Conservation (phyloP, 345 rosid species). For the Corymbia maculata region DNA sequence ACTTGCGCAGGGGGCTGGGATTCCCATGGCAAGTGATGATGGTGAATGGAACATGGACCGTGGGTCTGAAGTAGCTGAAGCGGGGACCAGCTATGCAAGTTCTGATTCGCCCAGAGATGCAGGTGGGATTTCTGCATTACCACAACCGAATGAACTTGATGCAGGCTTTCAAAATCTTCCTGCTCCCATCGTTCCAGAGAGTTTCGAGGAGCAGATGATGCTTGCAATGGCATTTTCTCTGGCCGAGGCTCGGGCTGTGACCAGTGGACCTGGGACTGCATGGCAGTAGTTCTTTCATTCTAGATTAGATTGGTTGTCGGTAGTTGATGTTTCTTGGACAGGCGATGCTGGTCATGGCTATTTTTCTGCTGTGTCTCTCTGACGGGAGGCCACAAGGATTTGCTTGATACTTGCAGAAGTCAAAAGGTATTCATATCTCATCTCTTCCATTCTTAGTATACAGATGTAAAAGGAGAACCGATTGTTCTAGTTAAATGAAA, state of each 20-base stretch:
- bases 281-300: constrained; percentile 47
- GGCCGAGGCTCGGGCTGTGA: constrained; percentile 65
- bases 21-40: constrained; percentile 18
- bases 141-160: constrained; percentile 26
- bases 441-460: background rate
- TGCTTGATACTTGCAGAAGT: constrained; percentile 1
- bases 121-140: constrained; percentile 22
- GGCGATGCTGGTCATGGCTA: background rate
- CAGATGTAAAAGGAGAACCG: constrained; percentile 2
- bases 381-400: background rate
- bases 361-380: background rate
- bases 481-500: constrained; percentile 16
- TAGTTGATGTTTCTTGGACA: background rate
- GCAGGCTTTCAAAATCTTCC: constrained; percentile 18
- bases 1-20: constrained; percentile 17
- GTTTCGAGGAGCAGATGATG: constrained; percentile 96
- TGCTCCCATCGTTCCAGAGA: constrained; percentile 64
- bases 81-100: constrained; percentile 61
- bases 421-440: constrained; percentile 11
- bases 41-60: constrained; percentile 44
- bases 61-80: constrained; percentile 56
- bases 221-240: constrained; percentile 89
- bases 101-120: constrained; percentile 45
- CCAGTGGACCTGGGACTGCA: constrained; percentile 37
- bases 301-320: background rate